phyloP scores from a whole-genome alignment of 768 basidiomycete species.

The Termitomyces sp. region DNA sequence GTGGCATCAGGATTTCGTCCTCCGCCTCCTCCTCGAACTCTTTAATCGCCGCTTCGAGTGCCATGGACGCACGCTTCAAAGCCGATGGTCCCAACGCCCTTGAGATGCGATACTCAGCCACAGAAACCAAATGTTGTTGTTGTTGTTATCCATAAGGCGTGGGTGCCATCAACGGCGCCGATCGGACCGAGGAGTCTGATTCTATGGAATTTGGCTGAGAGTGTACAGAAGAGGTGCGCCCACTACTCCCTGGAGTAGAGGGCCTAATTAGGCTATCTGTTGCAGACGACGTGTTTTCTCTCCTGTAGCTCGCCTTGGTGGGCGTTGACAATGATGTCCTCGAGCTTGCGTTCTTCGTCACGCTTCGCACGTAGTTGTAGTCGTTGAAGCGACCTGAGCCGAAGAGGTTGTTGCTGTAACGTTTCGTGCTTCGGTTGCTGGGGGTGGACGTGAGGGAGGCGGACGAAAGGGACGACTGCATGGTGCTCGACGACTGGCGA shows the following conservation, averaged over 20 bases:
- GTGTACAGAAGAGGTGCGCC: conserved; percentile 35
- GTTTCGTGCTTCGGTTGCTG: conserved; percentile 50
- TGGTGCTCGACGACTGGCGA: conserved; percentile 29
- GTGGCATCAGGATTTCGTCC: conserved; percentile 74
- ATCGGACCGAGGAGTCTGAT: conserved; percentile 34
- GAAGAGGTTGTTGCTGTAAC: conserved; percentile 86
- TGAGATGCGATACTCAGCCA: conserved; percentile 43
- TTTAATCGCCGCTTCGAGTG: conserved; percentile 71
- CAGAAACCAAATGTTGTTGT: conserved; percentile 27
- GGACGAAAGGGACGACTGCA: conserved; percentile 32
- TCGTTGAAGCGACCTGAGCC: conserved; percentile 79
- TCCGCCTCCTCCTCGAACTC: conserved; percentile 76
- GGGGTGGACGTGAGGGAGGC: conserved; percentile 51
- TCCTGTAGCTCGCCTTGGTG: conserved; percentile 38
- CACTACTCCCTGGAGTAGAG: conserved; percentile 51
- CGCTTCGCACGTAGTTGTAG: conserved; percentile 63
- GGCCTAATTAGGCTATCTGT: conserved; percentile 47
- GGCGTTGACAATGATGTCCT: conserved; percentile 48
- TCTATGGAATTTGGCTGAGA: conserved; percentile 34
- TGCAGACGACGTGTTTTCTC: conserved; percentile 36
- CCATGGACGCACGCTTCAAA: conserved; percentile 65
- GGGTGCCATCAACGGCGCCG: conserved; percentile 38
- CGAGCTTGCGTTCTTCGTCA: conserved; percentile 37
- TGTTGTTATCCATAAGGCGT: conserved; percentile 35
- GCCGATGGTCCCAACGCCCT: conserved; percentile 49